phyloP scores from a whole-genome alignment of 768 basidiomycete genomes.

The Mycena pura region DNA sequence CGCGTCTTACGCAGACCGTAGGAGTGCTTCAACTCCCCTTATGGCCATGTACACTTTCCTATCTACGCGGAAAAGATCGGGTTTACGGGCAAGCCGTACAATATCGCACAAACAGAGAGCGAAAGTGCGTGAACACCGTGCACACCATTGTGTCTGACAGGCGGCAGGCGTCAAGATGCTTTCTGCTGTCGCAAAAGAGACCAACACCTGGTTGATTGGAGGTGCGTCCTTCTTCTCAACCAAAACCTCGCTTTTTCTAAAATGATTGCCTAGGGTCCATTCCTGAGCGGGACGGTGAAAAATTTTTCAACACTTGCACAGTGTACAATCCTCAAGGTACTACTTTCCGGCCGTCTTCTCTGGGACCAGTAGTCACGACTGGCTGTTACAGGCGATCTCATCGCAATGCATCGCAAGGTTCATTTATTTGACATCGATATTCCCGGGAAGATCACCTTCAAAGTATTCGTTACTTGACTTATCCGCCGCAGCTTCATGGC shows the following conservation, averaged over 20 bases:
- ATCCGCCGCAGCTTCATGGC: neutral
- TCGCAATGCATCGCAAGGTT: conserved; percentile 90
- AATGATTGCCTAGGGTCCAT: conserved; percentile 75
- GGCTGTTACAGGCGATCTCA: conserved; percentile 75
- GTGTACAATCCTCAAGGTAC: conserved; percentile 84
- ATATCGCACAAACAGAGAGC: conserved; percentile 61
- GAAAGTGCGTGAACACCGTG: no score
- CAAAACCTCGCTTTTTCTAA: neutral
- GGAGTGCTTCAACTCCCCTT: conserved; percentile 93
- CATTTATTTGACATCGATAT: conserved; percentile 99
- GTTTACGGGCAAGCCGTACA: conserved; percentile 65
- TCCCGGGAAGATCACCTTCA: conserved; percentile 89
- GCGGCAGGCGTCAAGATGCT: conserved; percentile 69
- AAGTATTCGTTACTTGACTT: conserved; percentile 49
- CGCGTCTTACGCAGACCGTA: conserved; percentile 33
- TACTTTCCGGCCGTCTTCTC: conserved; percentile 10
- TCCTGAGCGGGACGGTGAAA: conserved; percentile 76
- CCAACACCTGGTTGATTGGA: conserved; percentile 89
- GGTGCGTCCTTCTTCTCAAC: conserved; percentile 54
- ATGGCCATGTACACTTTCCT: conserved; percentile 81
- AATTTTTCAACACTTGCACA: conserved; percentile 91
- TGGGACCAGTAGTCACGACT: conserved; percentile 10
- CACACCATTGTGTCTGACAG: neutral
- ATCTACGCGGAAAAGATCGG: conserved; percentile 83
- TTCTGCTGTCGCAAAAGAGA: conserved; percentile 78